A percentile compares a stretch with the other conserved stretches of the same genome.
phyloP scores from a whole-genome alignment of 2,329 filamentous ascomycete genomes.

The Epichloe sylvatica region DNA sequence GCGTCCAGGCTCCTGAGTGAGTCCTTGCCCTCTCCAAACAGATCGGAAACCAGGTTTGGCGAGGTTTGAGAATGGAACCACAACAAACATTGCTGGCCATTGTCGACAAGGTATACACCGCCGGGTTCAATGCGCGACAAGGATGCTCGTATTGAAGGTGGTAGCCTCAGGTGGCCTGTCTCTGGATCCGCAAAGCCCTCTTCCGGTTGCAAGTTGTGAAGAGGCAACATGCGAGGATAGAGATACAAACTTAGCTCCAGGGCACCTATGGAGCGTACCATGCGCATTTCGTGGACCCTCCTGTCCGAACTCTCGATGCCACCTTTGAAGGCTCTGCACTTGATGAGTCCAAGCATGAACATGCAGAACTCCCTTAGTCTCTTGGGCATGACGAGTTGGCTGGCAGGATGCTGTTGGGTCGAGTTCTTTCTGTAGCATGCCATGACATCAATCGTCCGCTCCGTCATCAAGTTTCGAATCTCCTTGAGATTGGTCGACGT shows the following conservation, averaged over 20 bases:
- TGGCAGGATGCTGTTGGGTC: slow-evolving; percentile 69
- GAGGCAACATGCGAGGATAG: slow-evolving; percentile 81
- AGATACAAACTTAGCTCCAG: slow-evolving; percentile 81
- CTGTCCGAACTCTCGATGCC: slow-evolving; percentile 84
- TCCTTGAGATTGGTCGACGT: slow-evolving; percentile 67
- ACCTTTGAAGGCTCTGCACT: slow-evolving; percentile 85
- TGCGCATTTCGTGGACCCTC: slow-evolving; percentile 77
- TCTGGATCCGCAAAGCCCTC: slow-evolving; percentile 85
- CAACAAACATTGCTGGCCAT: slow-evolving; percentile 79
- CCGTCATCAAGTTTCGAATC: slow-evolving; percentile 66
- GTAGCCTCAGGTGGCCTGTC: slow-evolving; percentile 76
- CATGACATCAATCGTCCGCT: slow-evolving; percentile 86
- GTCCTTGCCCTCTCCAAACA: slow-evolving; percentile 65
- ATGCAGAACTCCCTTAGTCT: slow-evolving; percentile 93
- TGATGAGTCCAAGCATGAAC: slow-evolving; percentile 83
- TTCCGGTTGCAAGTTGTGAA: slow-evolving; percentile 76
- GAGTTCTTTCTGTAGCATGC: slow-evolving; percentile 89
- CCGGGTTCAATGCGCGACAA: slow-evolving; percentile 85
- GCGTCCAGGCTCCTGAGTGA: slow-evolving; percentile 66
- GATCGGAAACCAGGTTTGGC: slow-evolving; percentile 76
- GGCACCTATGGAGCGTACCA: slow-evolving; percentile 77
- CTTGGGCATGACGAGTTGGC: slow-evolving; percentile 88
- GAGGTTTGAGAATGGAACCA: slow-evolving; percentile 92
- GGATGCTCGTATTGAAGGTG: slow-evolving; percentile 63
- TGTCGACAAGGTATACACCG: slow-evolving; percentile 88